These are phyloP conservation scores for Dactylonectria estremocensis DNA, from an alignment of 2,329 filamentous ascomycete genomes.

Conservation along the genomic window DNA sequence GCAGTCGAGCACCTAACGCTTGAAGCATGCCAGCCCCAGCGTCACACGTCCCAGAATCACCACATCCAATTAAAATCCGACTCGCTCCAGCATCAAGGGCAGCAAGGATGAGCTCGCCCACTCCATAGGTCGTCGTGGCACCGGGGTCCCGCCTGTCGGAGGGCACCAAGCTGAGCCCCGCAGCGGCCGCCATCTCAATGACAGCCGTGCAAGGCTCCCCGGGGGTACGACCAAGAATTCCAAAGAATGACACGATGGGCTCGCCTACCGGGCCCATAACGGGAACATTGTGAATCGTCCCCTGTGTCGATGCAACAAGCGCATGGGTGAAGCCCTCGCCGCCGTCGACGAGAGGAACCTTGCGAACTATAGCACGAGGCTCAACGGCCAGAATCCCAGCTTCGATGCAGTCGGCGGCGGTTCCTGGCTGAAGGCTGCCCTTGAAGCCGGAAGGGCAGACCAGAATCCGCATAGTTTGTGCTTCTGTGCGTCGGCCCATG, in stretches of 20 bases:
- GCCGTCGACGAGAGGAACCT: slow-evolving; percentile 67
- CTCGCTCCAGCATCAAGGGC: slow-evolving; percentile 62
- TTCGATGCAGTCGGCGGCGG: slow-evolving; percentile 67
- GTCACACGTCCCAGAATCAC: slow-evolving; percentile 69
- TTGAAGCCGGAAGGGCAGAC: slow-evolving; percentile 70
- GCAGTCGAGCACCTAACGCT: slow-evolving; percentile 63
- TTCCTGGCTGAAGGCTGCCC: slow-evolving; percentile 64
- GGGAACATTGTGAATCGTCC: slow-evolving; percentile 53
- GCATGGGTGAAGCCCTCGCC: slow-evolving; percentile 67
- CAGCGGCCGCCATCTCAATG: slow-evolving; percentile 68
- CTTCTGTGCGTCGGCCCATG: slow-evolving; percentile 11
- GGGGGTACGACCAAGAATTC: slow-evolving; percentile 54
- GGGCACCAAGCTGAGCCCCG: slow-evolving; percentile 66
- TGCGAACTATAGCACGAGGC: slow-evolving; percentile 59
- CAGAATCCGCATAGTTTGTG: slow-evolving; percentile 54
- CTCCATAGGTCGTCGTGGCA: slow-evolving; percentile 65
- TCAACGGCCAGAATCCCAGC: slow-evolving; percentile 62
- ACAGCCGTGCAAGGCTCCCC: slow-evolving; percentile 58
- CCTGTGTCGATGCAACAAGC: slow-evolving; percentile 60
- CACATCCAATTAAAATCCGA: slow-evolving; percentile 66
- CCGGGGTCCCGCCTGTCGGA: slow-evolving; percentile 60
- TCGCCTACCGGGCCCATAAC: slow-evolving; percentile 62
- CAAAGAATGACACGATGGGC: slow-evolving; percentile 61
- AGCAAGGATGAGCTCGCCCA: slow-evolving; percentile 63
- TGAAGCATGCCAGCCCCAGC: slow-evolving; percentile 69